Conservation (phyloP, 768 basidiomycete species). For the Rhodosporidiobolus odoratus region DNA sequence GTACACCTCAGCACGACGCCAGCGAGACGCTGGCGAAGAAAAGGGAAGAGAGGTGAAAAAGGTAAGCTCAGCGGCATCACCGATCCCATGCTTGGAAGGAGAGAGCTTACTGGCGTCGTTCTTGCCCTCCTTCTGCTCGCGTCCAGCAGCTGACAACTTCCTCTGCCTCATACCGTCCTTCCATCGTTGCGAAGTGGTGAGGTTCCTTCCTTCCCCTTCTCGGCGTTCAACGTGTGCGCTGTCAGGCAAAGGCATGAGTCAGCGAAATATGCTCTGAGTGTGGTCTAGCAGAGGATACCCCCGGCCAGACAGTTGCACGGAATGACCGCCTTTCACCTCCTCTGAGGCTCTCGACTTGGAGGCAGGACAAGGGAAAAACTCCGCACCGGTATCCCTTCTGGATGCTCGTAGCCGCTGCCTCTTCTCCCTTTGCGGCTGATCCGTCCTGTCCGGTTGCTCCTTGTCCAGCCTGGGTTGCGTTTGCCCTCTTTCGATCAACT, state of each 20-base stretch:
- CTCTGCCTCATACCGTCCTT: constrained; percentile 15
- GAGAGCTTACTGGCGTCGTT: constrained; percentile 25
- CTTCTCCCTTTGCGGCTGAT: not conserved
- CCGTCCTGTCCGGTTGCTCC: not conserved
- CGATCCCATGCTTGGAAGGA: too few relatives aligned
- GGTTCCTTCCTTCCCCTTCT: constrained; percentile 8
- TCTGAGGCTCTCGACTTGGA: not conserved
- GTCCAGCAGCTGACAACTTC: constrained; percentile 3
- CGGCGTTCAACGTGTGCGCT: constrained; percentile 12
- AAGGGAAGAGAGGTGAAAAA: not conserved
- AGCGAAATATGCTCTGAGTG: not conserved
- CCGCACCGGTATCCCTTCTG: constrained; percentile 31
- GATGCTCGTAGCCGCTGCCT: constrained; percentile 1
- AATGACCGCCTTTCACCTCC: not conserved
- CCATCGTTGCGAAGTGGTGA: constrained; percentile 18
- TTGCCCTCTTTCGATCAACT: not conserved
- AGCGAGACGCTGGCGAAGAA: not conserved
- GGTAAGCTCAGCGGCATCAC: too few relatives aligned
- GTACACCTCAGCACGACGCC: not conserved
- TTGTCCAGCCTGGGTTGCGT: not conserved
- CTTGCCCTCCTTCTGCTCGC: constrained; percentile 28
- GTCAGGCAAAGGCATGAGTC: too few relatives aligned
- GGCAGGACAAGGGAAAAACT: not conserved
- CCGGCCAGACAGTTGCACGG: not conserved
- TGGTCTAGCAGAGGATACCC: not conserved